Evolutionary conservation across 768 basidiomycete species (phyloP), one percentile per base, ranked within the genome.

Genomic region (Mycena leptocephala): DNA sequence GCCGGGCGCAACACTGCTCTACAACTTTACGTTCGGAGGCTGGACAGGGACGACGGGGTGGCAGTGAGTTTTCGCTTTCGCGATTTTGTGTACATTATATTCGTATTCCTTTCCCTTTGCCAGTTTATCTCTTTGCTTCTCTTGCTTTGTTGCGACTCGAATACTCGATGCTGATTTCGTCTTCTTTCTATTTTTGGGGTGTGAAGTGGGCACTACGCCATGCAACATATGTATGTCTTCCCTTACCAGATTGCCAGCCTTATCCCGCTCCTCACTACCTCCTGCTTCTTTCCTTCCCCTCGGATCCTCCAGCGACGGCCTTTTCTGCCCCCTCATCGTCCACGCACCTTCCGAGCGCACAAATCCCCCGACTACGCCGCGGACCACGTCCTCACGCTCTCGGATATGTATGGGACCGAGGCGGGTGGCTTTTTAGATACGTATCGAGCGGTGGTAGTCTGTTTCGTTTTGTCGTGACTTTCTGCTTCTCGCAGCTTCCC

Each of bases 1-100:
- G n/a, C 86, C 90, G 3, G 89, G 89, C 28, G 81, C 85, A 77
- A 87, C 86, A 64, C 43, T 72, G 79, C 81, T 84, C 2, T 87
- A 85, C 74, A 85, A 80, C 61, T 90, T 88, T 68, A 87, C 86
- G 5, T 79, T 90, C 48, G 85, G 87, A 24, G 83, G 84, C 18
- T 89, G 86, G 77, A 85, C 83, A 0, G 89, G 89, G 1, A 88
- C 88, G 0, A 89, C 85, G 24, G 90, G 90, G 90, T 90, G 87
- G 84, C 90, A 90, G 82, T 89, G 64, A 70, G 83, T 82, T 30
- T 67, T 3, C 39, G 18, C 28, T 55, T 43, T 53, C 11, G 26
- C 7, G n/a, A n/a, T n/a, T n/a, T n/a, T n/a, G n/a, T n/a, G n/a
- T n/a, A n/a, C n/a, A n/a, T n/a, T n/a, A n/a, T n/a, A n/a, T n/a